Percentiles rank a stretch among this genome's conserved stretches.
Conservation (phyloP, 257 asterid species). For the Petrea volubilis region DNA sequence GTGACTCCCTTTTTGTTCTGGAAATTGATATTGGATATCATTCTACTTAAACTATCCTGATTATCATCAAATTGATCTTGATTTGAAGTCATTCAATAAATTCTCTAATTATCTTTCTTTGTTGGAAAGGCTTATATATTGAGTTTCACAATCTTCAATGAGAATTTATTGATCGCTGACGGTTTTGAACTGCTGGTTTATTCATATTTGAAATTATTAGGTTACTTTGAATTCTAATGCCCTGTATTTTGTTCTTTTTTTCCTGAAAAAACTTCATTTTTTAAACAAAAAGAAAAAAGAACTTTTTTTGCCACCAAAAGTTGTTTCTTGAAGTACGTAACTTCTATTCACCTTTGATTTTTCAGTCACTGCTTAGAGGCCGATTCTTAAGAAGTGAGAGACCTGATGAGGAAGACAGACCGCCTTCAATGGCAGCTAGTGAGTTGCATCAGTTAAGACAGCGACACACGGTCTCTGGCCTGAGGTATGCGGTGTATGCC, state of each 20-base stretch:
- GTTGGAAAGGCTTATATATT: slow-evolving; percentile 7
- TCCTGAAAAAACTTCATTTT: not conserved
- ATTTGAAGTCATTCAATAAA: not conserved
- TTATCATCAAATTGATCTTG: slow-evolving; percentile 1
- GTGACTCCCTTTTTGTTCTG: not conserved
- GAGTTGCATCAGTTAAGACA: slow-evolving; percentile 65
- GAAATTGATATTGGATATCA: slow-evolving; percentile 8
- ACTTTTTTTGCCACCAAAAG: not conserved
- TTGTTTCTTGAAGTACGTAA: not conserved
- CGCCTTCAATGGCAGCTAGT: slow-evolving; percentile 55
- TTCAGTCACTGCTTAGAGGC: slow-evolving; percentile 69
- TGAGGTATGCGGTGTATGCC: slow-evolving; percentile 38
- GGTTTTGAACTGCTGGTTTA: not conserved
- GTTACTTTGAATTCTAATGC: slow-evolving; percentile 16
- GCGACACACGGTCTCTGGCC: slow-evolving; percentile 67
- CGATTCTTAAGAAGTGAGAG: slow-evolving; percentile 65
- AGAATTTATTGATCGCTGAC: not conserved
- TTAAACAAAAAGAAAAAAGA: no score
- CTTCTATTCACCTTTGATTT: slow-evolving; percentile 12
- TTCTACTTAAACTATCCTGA: not conserved
- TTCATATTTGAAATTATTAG: not conserved
- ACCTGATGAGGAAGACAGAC: slow-evolving; percentile 62
- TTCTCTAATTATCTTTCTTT: not conserved
- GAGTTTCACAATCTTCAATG: not conserved
- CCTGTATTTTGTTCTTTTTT: not conserved